Conservation (phyloP, 345 rosid species). For the Populus tremula region DNA sequence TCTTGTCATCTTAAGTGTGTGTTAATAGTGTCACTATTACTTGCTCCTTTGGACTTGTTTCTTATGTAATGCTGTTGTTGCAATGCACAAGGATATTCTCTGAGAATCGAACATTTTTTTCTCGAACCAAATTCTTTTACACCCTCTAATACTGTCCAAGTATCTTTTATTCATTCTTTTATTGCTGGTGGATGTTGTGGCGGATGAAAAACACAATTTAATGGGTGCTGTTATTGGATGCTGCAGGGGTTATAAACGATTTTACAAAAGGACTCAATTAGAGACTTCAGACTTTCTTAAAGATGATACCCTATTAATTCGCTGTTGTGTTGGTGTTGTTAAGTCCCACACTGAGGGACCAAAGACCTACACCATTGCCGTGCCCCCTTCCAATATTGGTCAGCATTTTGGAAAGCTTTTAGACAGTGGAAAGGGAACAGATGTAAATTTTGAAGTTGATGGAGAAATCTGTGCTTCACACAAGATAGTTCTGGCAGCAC, state of each 20-base stretch:
- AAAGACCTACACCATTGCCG: conserved; percentile 19
- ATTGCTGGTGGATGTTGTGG: not conserved
- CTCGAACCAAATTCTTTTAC: not conserved
- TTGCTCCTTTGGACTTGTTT: too few species aligned
- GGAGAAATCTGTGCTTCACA: conserved; percentile 31
- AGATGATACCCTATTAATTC: conserved; percentile 15
- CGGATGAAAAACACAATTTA: not conserved
- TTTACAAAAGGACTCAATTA: conserved; percentile 20
- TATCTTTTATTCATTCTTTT: not conserved
- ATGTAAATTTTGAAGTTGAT: conserved; percentile 33
- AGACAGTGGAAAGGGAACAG: conserved; percentile 26
- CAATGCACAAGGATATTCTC: not conserved
- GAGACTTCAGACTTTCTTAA: conserved; percentile 25
- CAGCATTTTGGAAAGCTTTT: conserved; percentile 31
- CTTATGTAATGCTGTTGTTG: too few species aligned
- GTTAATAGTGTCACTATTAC: too few species aligned
- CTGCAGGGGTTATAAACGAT: conserved; percentile 27
- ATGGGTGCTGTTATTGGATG: not conserved
- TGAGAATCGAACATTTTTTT: not conserved
- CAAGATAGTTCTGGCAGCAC: conserved; percentile 32
- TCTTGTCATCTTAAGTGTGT: too few species aligned
- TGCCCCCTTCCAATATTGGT: conserved; percentile 33
- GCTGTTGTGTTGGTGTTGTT: conserved; percentile 30
- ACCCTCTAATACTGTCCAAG: not conserved
- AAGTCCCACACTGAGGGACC: conserved; percentile 33